Percentiles rank a stretch among this genome's conserved stretches.
Evolutionary conservation across 1,139 yeast genomes (phyloP).

Genomic region (Meyerozyma carpophila): DNA sequence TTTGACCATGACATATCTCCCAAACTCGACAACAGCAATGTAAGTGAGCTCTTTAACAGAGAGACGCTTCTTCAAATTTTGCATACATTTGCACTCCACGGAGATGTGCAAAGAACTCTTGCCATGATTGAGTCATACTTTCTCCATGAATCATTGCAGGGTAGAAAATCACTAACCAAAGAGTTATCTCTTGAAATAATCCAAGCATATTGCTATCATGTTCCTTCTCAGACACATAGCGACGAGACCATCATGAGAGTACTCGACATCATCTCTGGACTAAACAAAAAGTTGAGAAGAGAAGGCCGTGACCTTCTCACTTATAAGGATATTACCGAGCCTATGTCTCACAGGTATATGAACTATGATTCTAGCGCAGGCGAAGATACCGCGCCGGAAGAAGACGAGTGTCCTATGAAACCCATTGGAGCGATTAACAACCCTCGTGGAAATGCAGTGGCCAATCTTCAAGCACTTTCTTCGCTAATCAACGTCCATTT

Average conservation of each 20-base stretch:
- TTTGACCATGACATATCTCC: not conserved
- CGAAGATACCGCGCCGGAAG: not conserved
- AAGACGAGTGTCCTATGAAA: not conserved
- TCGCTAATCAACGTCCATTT: slow-evolving; percentile 22
- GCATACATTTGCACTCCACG: slow-evolving; percentile 28
- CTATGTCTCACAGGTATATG: slow-evolving; percentile 26
- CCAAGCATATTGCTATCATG: slow-evolving; percentile 32
- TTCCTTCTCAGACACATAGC: slow-evolving; percentile 4
- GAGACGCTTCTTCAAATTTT: slow-evolving; percentile 16
- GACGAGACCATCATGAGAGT: slow-evolving; percentile 26
- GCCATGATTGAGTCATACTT: slow-evolving; percentile 34
- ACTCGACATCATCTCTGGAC: slow-evolving; percentile 28
- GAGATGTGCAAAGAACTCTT: slow-evolving; percentile 34
- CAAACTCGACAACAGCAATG: not conserved
- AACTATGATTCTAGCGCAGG: slow-evolving; percentile 13
- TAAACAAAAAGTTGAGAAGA: slow-evolving; percentile 12
- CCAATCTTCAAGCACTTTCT: slow-evolving; percentile 22
- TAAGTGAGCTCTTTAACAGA: not conserved
- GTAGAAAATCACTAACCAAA: slow-evolving; percentile 29
- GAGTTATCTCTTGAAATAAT: slow-evolving; percentile 30
- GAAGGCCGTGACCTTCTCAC: slow-evolving; percentile 8
- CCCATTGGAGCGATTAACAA: not conserved
- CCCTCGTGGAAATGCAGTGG: slow-evolving; percentile 25
- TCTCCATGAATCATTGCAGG: slow-evolving; percentile 26
- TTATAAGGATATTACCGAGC: slow-evolving; percentile 26